Evolutionary conservation across 192 early-diverging fungal genomes (phyloP).

Genomic region (Coemansia sp.): DNA sequence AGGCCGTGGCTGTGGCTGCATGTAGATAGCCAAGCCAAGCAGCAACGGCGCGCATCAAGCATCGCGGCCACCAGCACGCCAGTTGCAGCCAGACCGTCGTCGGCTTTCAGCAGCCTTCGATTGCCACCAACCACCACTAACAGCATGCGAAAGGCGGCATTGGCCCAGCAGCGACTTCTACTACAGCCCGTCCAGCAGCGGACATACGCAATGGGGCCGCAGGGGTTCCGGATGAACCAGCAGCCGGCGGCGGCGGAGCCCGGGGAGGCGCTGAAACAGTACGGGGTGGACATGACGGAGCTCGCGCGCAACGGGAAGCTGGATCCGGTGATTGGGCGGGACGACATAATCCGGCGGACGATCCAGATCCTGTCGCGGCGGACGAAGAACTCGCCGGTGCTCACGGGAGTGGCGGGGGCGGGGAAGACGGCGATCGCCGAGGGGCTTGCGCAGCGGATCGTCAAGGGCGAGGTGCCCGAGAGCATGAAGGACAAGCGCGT

Average conservation of each 20-base stretch:
- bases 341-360: constrained; percentile 73
- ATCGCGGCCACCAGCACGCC: not conserved
- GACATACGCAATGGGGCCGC: constrained; percentile 45
- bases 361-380: constrained; percentile 75
- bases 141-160: not conserved
- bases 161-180: not conserved
- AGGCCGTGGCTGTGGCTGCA: not conserved
- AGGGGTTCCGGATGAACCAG: constrained; percentile 54
- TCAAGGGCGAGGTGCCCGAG: constrained; percentile 75
- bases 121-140: not conserved
- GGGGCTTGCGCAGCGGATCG: constrained; percentile 74
- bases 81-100: not conserved
- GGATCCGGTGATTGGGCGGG: constrained; percentile 79
- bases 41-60: not conserved
- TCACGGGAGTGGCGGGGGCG: constrained; percentile 78
- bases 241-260: constrained; percentile 41
- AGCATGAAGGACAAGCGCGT: constrained; percentile 73
- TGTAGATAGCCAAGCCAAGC: not conserved
- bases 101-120: not conserved
- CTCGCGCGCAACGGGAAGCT: constrained; percentile 75
- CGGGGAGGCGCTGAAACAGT: constrained; percentile 57
- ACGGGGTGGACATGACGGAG: constrained; percentile 74
- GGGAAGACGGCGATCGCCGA: constrained; percentile 84
- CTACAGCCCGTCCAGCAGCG: constrained; percentile 3
- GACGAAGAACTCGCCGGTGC: constrained; percentile 77